Percentiles rank a stretch among this genome's conserved stretches.
Conservation (phyloP, 2,329 filamentous ascomycete genomes). For the Xylogone sp. region DNA sequence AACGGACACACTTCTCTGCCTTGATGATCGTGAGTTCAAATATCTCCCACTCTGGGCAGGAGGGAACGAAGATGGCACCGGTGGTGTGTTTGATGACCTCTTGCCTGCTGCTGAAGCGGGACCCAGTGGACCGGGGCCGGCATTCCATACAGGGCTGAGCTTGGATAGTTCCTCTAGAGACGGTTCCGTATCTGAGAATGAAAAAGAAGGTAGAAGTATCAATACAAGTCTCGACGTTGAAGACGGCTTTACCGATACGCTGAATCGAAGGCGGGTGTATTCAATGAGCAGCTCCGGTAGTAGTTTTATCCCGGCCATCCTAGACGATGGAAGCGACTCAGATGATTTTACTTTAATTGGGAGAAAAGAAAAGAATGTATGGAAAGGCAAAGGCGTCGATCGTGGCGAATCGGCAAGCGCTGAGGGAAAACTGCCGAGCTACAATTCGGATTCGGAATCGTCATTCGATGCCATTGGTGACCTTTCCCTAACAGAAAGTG, state of each 20-base stretch:
- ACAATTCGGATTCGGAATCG: background rate
- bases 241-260: slow-evolving; percentile 10
- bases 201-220: background rate
- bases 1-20: slow-evolving; percentile 44
- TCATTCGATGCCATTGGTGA: background rate
- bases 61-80: slow-evolving; percentile 47
- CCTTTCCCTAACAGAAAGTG: background rate
- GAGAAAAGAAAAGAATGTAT: background rate
- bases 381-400: background rate
- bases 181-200: slow-evolving; percentile 6
- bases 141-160: slow-evolving; percentile 26
- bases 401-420: background rate
- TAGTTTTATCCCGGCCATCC: background rate
- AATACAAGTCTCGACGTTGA: slow-evolving; percentile 13
- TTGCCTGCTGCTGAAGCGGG: slow-evolving; percentile 29
- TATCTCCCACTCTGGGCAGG: slow-evolving; percentile 65
- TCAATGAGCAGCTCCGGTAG: background rate
- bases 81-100: slow-evolving; percentile 40
- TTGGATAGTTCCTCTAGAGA: slow-evolving; percentile 13
- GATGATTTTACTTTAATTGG: background rate
- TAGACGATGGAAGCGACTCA: background rate
- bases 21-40: slow-evolving; percentile 54
- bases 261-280: slow-evolving; percentile 8
- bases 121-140: slow-evolving; percentile 29
- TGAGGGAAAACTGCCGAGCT: background rate